phyloP scores from a whole-genome alignment of 2,329 filamentous ascomycete species.

The Nothomitra cinnamomea region DNA sequence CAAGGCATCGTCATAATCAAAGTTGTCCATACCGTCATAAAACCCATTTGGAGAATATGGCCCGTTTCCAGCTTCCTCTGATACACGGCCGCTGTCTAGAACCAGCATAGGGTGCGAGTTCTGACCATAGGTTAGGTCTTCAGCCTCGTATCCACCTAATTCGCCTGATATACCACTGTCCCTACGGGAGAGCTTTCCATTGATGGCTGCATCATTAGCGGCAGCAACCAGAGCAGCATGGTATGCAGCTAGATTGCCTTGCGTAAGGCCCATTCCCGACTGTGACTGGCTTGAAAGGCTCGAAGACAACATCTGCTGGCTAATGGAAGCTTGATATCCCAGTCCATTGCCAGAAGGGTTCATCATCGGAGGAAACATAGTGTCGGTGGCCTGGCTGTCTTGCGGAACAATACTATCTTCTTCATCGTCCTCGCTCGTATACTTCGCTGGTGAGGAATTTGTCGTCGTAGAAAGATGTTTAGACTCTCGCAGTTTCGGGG shows the following conservation, averaged over 20 bases:
- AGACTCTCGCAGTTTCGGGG: slow-evolving; percentile 40
- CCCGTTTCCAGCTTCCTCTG: background rate
- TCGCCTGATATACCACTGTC: slow-evolving; percentile 20
- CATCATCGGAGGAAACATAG: background rate
- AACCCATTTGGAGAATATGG: background rate
- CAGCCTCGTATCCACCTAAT: slow-evolving; percentile 16
- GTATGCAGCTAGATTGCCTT: slow-evolving; percentile 50
- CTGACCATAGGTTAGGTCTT: background rate
- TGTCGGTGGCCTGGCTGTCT: slow-evolving; percentile 1
- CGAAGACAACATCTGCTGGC: background rate
- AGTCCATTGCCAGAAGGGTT: slow-evolving; percentile 1
- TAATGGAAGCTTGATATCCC: background rate
- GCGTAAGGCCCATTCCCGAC: slow-evolving; percentile 25
- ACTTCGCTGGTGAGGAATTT: slow-evolving; percentile 17
- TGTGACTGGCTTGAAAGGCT: background rate
- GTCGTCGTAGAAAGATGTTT: slow-evolving; percentile 31
- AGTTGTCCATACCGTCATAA: background rate
- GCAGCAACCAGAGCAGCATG: slow-evolving; percentile 74
- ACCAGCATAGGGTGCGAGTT: background rate
- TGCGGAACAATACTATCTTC: slow-evolving; percentile 3
- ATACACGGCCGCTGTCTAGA: background rate
- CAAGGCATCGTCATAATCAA: slow-evolving; percentile 31
- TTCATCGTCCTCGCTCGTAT: slow-evolving; percentile 3
- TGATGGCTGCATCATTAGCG: slow-evolving; percentile 56
- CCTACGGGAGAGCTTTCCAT: slow-evolving; percentile 55